Conservation (phyloP, 1,284 basidiomycete species). For the Xerocomus amazonicus region DNA sequence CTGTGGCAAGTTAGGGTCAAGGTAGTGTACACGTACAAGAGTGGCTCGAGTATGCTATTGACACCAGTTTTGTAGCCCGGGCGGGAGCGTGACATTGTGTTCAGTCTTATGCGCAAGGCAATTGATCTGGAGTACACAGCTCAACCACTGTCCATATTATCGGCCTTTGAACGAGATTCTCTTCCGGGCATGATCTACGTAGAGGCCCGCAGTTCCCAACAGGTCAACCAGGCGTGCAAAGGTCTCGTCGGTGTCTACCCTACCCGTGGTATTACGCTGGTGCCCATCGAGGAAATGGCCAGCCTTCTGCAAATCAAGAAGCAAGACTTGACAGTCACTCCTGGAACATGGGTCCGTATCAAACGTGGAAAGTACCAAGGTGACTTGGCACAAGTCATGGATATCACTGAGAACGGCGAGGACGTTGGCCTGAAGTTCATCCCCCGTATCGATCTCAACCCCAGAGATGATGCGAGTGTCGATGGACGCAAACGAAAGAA, state of each 20-base stretch:
- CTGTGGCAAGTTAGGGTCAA: constrained; percentile 96
- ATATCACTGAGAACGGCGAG: constrained; percentile 91
- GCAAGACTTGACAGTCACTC: constrained; percentile 81
- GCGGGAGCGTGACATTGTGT: constrained; percentile 88
- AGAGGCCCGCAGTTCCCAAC: constrained; percentile 85
- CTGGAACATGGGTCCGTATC: constrained; percentile 94
- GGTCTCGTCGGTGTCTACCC: constrained; percentile 93
- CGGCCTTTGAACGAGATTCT: constrained; percentile 95
- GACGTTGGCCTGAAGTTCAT: constrained; percentile 93
- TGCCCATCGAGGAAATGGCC: constrained; percentile 99
- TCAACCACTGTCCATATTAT: constrained; percentile 80
- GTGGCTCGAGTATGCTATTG: neutral
- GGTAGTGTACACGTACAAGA: constrained; percentile 44
- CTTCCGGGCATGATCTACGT: constrained; percentile 95
- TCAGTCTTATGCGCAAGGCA: constrained; percentile 92
- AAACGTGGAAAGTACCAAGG: constrained; percentile 92
- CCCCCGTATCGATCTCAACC: constrained; percentile 94
- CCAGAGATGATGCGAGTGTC: constrained; percentile 69
- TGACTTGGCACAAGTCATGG: constrained; percentile 94
- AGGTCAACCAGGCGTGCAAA: constrained; percentile 82
- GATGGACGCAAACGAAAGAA: constrained; percentile 77
- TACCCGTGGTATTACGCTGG: constrained; percentile 76
- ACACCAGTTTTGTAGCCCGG: constrained; percentile 57
- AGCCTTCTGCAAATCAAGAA: constrained; percentile 95
- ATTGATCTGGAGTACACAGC: constrained; percentile 76